A percentile compares a stretch with the other conserved stretches of the same genome.
Conservation (phyloP, 108 stramenopile genomes). For the Bacterosira constricta region DNA sequence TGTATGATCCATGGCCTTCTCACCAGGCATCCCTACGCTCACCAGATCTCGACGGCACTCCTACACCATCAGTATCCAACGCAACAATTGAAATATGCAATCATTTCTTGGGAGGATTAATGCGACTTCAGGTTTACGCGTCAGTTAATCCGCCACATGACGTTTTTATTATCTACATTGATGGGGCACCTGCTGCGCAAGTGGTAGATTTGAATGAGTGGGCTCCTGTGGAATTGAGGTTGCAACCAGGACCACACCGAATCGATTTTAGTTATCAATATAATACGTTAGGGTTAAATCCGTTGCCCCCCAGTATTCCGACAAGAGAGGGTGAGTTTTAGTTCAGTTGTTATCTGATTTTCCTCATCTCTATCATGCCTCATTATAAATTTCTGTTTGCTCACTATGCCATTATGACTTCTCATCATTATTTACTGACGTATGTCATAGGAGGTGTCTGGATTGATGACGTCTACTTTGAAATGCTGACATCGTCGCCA, state of each 20-base stretch:
- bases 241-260: constrained; percentile 25
- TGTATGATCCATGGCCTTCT: too few species aligned
- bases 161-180: constrained; percentile 31
- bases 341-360: too few species aligned
- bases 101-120: constrained; percentile 7
- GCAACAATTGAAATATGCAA: constrained; percentile 16
- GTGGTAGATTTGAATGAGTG: constrained; percentile 27
- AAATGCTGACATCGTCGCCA: background rate
- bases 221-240: constrained; percentile 5
- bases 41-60: background rate
- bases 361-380: too few species aligned
- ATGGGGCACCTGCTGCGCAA: constrained; percentile 13
- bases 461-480: background rate
- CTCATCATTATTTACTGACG: too few species aligned
- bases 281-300: constrained; percentile 15
- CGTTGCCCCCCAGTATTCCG: constrained; percentile 20
- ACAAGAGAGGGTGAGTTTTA: constrained; percentile 2
- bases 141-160: constrained; percentile 32
- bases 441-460: background rate
- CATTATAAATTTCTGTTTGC: too few species aligned
- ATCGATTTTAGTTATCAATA: constrained; percentile 38
- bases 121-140: background rate
- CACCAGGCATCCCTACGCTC: background rate
- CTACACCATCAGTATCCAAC: background rate
- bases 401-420: too few species aligned